Conservation (phyloP, 306 rosid species). For the Quillaja saponaria region DNA sequence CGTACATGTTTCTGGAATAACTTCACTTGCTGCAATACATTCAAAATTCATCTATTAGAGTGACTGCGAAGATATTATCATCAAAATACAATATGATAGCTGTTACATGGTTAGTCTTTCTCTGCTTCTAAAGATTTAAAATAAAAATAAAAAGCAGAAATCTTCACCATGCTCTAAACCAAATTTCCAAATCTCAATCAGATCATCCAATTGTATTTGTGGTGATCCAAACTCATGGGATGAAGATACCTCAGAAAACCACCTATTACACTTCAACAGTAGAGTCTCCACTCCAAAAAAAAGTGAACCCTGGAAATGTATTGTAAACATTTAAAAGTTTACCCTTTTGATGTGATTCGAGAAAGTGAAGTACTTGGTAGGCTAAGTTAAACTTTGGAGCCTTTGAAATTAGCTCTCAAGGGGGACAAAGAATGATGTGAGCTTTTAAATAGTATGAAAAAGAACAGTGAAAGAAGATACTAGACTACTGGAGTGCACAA, state of each 20-base stretch:
- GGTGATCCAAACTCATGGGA: constrained; percentile 31
- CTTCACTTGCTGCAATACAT: constrained; percentile 58
- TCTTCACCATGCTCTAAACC: constrained; percentile 59
- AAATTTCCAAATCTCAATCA: constrained; percentile 66
- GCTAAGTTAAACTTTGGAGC: too few species aligned
- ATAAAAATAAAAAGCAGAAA: too few species aligned
- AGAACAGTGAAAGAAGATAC: too few species aligned
- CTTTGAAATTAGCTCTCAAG: too few species aligned
- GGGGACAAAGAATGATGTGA: too few species aligned
- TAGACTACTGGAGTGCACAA: too few species aligned
- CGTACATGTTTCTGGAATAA: constrained; percentile 48
- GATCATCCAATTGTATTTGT: constrained; percentile 51
- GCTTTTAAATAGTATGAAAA: too few species aligned
- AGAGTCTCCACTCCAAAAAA: constrained; percentile 80
- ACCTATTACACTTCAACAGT: constrained; percentile 56
- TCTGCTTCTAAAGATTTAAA: too few species aligned
- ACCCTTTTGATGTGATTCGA: too few species aligned
- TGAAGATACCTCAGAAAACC: constrained; percentile 58
- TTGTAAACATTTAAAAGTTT: constrained; percentile 1
- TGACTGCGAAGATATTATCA: constrained; percentile 12
- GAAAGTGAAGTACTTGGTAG: too few species aligned
- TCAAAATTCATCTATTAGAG: constrained; percentile 33
- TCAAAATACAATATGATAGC: too few species aligned
- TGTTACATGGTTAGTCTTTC: too few species aligned
- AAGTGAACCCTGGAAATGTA: constrained; percentile 63